Evolutionary conservation across 2,329 filamentous ascomycete genomes (phyloP).

Genomic region (Calonectria fujianensis): DNA sequence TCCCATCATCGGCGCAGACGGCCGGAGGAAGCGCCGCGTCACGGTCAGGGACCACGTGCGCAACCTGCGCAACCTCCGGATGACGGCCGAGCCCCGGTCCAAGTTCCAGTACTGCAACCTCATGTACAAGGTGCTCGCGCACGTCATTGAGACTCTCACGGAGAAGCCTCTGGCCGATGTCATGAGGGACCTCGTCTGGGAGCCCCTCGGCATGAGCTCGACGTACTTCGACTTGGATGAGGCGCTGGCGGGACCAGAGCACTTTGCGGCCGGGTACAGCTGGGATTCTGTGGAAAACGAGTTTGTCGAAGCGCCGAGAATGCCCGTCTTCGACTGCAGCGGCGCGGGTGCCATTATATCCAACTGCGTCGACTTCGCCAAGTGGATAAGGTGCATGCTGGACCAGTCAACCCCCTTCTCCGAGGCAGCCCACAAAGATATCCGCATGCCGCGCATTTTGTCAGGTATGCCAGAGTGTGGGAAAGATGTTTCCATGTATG

Average conservation of each 20-base stretch:
- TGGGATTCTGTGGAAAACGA: slow-evolving; percentile 57
- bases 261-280: slow-evolving; percentile 65
- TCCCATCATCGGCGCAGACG: slow-evolving; percentile 56
- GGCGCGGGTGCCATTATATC: slow-evolving; percentile 67
- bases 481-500: slow-evolving; percentile 54
- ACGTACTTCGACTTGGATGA: slow-evolving; percentile 60
- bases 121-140: slow-evolving; percentile 67
- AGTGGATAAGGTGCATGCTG: slow-evolving; percentile 71
- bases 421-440: slow-evolving; percentile 52
- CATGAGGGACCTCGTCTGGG: slow-evolving; percentile 65
- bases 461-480: slow-evolving; percentile 42
- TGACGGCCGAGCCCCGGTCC: slow-evolving; percentile 66
- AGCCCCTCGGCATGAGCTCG: slow-evolving; percentile 67
- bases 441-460: slow-evolving; percentile 59
- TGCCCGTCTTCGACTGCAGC: slow-evolving; percentile 56
- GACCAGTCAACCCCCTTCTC: slow-evolving; percentile 53
- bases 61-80: slow-evolving; percentile 66
- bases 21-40: slow-evolving; percentile 57
- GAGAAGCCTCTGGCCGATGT: slow-evolving; percentile 62
- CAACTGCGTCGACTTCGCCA: slow-evolving; percentile 69
- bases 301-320: slow-evolving; percentile 54
- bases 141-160: slow-evolving; percentile 67
- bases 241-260: slow-evolving; percentile 49
- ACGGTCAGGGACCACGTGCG: slow-evolving; percentile 62
- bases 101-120: slow-evolving; percentile 70